Conservation (phyloP, 2,329 filamentous ascomycete species). For the Geosmithia putterillii region DNA sequence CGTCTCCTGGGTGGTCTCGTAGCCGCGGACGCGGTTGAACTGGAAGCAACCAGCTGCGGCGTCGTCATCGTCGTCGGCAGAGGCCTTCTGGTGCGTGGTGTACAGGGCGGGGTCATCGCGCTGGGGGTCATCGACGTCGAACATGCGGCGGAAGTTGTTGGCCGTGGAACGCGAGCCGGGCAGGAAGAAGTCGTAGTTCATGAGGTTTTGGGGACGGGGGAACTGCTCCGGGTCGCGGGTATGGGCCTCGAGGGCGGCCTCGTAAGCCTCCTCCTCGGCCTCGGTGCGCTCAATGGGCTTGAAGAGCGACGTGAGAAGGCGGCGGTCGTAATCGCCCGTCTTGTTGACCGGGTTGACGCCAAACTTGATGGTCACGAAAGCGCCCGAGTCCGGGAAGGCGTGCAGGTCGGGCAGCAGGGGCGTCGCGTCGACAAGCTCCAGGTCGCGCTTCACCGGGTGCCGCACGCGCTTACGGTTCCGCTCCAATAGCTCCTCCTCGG, state of each 20-base stretch:
- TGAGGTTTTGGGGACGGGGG: slow-evolving; percentile 42
- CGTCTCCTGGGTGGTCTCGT: slow-evolving; percentile 49
- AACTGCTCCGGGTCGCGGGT: slow-evolving; percentile 43
- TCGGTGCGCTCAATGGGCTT: slow-evolving; percentile 44
- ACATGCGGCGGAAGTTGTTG: slow-evolving; percentile 45
- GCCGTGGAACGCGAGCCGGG: slow-evolving; percentile 33
- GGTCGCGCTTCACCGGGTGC: slow-evolving; percentile 45
- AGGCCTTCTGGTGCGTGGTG: no score
- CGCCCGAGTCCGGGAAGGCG: slow-evolving; percentile 57
- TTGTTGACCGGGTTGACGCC: slow-evolving; percentile 49
- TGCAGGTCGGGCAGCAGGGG: slow-evolving; percentile 54
- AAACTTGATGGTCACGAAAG: slow-evolving; percentile 60
- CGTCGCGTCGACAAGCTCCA: slow-evolving; percentile 46
- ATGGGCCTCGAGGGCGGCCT: slow-evolving; percentile 37
- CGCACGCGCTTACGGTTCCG: slow-evolving; percentile 40
- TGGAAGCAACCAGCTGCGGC: slow-evolving; percentile 40
- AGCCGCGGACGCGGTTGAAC: slow-evolving; percentile 49
- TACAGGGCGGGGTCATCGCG: slow-evolving; percentile 42
- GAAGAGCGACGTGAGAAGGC: slow-evolving; percentile 49
- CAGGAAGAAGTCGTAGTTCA: slow-evolving; percentile 58
- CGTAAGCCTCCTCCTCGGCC: slow-evolving; percentile 39
- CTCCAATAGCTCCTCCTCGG: slow-evolving; percentile 31
- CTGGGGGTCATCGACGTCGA: slow-evolving; percentile 43
- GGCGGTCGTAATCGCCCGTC: slow-evolving; percentile 40
- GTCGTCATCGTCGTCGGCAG: no score